Percentiles rank a stretch among this genome's conserved stretches.
phyloP scores from a whole-genome alignment of 305 asterid genomes.

The Fraxinus paxiana region DNA sequence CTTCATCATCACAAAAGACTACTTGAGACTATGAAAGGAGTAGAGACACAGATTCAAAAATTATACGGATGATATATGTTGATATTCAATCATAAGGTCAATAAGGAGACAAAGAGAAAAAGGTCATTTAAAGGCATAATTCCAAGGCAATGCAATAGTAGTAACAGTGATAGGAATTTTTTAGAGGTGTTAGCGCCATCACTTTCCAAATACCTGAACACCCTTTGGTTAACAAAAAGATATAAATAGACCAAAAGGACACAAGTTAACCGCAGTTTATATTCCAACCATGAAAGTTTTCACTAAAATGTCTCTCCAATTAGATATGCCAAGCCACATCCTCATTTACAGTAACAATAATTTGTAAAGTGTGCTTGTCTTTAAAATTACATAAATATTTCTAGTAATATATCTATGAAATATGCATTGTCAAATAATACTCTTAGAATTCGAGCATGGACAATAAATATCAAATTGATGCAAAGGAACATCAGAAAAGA shows the following conservation, averaged over 20 bases:
- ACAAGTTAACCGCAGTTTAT: not conserved
- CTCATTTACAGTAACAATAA: not conserved
- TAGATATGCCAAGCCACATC: not conserved
- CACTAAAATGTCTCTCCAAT: not conserved
- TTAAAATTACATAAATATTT: not conserved
- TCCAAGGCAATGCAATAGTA: not conserved
- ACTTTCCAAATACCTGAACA: not conserved
- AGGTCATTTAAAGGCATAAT: conserved; percentile 3
- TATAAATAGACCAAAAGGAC: not conserved
- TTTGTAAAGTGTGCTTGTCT: not conserved
- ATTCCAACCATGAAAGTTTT: not conserved
- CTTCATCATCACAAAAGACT: conserved; percentile 39
- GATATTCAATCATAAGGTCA: not conserved
- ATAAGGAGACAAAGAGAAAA: not conserved
- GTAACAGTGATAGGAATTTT: not conserved
- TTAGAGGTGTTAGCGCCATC: not conserved
- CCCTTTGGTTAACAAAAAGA: not conserved
- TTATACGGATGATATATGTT: not conserved
- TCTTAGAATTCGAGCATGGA: not conserved
- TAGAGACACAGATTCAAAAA: not conserved
- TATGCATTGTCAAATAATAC: not conserved
- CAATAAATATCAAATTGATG: not conserved
- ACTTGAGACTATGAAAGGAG: conserved; percentile 10
- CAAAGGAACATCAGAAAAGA: not conserved
- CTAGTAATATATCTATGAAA: not conserved